Conservation (phyloP, 306 rosid genomes). For the Quercus bicolor region DNA sequence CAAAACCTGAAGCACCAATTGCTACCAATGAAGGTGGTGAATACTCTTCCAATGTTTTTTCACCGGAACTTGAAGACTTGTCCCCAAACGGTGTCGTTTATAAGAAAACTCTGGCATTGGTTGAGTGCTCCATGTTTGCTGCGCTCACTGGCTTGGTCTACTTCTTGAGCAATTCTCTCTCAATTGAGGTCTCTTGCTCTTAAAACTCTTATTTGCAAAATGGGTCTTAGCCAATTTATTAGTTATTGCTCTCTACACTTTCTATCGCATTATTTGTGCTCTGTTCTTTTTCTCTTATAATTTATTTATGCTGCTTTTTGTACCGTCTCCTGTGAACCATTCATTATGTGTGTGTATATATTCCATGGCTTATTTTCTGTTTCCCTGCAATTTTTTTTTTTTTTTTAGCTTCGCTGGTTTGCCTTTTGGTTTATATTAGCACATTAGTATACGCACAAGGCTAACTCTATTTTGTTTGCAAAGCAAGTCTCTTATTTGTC, state of each 20-base stretch:
- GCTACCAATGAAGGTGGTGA: conserved; percentile 32
- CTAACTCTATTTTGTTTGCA: too few species aligned
- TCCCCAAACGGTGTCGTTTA: conserved; percentile 65
- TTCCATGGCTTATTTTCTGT: background rate
- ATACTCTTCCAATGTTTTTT: conserved; percentile 9
- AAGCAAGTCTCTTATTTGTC: too few species aligned
- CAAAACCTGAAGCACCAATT: conserved; percentile 26
- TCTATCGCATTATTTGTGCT: background rate
- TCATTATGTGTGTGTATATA: background rate
- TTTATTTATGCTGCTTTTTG: background rate
- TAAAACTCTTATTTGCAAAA: background rate
- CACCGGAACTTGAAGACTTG: conserved; percentile 49
- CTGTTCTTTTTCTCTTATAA: background rate
- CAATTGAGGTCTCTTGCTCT: conserved; percentile 64
- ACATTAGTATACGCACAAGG: accelerated
- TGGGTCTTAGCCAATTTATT: background rate
- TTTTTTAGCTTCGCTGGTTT: background rate
- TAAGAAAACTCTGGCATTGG: conserved; percentile 78
- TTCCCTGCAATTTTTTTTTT: background rate
- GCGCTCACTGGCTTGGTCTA: conserved; percentile 94
- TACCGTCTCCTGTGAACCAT: background rate
- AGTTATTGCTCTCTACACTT: background rate
- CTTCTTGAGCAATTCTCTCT: conserved; percentile 88
- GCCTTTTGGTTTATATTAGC: background rate
- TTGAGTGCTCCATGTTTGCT: conserved; percentile 98